Conservation (phyloP, 768 basidiomycete genomes). For the Lactarius evosmus region DNA sequence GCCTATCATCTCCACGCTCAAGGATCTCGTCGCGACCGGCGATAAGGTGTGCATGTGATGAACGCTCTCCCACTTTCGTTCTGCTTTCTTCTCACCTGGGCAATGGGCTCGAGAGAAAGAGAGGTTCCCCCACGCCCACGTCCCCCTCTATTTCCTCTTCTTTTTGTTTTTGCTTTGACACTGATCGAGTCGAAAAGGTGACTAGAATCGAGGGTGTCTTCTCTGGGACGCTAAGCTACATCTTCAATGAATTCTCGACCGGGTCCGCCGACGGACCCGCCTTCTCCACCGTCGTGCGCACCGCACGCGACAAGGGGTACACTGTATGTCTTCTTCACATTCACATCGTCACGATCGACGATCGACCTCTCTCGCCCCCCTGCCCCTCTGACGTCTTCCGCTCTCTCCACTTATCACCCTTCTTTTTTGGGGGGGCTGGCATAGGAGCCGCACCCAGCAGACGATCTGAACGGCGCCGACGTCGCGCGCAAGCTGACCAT, state of each 20-base stretch:
- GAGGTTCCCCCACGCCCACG: too few relatives aligned
- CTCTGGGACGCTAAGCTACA: constrained; percentile 96
- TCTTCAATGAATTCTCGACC: constrained; percentile 94
- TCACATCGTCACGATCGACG: neutral
- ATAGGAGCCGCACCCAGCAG: constrained; percentile 95
- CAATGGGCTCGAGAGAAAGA: neutral
- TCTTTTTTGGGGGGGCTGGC: neutral
- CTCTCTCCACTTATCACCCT: neutral
- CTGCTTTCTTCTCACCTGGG: neutral
- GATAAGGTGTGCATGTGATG: constrained; percentile 61
- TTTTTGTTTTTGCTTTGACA: neutral
- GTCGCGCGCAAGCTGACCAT: constrained; percentile 98
- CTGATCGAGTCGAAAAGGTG: constrained; percentile 44
- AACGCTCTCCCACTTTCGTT: too few relatives aligned
- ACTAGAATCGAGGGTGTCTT: constrained; percentile 96
- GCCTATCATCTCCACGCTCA: constrained; percentile 87
- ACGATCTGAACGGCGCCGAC: constrained; percentile 95
- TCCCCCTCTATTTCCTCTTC: too few relatives aligned
- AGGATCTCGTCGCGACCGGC: constrained; percentile 88
- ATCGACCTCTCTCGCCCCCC: neutral
- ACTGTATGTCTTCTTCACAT: constrained; percentile 54
- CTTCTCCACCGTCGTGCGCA: constrained; percentile 87
- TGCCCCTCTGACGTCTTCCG: neutral
- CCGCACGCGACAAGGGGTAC: constrained; percentile 91
- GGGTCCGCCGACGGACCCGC: constrained; percentile 61